Base-by-base conservation (phyloP, 2,329 filamentous ascomycete genomes). In the Paraphoma chrysanthemicola region DNA sequence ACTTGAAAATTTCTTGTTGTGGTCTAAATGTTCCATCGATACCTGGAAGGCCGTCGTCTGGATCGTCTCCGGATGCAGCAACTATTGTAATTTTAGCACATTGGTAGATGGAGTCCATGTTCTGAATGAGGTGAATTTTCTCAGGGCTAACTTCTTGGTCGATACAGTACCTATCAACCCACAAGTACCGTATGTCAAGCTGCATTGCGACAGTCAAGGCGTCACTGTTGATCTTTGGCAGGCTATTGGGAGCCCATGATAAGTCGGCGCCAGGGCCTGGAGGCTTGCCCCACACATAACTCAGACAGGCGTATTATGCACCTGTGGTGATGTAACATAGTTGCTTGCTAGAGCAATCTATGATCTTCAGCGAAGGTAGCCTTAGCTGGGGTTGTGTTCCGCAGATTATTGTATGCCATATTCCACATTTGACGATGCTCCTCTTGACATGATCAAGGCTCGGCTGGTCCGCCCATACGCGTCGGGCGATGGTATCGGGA, bases 91-190 rank as follows among this genome's bases (percentile, higher is more conserved):
- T 5, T 10, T 42, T 14, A n/a, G 55, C 58, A 12, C 45, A 30
- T 2, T 43, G 17, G 31, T 58, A 61, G 18, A 61, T 58, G 6
- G 17, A 5, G 23, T 46, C 48, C 55, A 61, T 61, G 17, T 58
- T 43, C 11, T 41, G 38, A 31, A 58, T 50, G n/a, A 45, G 45
- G 41, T 14, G 4, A n/a, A 49, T 38, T 42, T 49, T 49, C 6
- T 54, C 52, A 3, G 14, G 11, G 17, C 1, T 10, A 16, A 44
- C 23, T 3, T 6, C 16, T 39, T 50, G 46, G 17, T 44, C 39
- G 18, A 54, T 54, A 31, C 44, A 45, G 28, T 45, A 45, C n/a
- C 44, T 12, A 11, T 45, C 44, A 14, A 45, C 44, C 44, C 23
- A 45, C 9, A 45, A 28, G 14, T 45, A 31, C 14, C 8, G 28